These are phyloP conservation scores for Taphrina communis DNA, from an alignment of 1,139 yeast species.

Conservation along the genomic window DNA sequence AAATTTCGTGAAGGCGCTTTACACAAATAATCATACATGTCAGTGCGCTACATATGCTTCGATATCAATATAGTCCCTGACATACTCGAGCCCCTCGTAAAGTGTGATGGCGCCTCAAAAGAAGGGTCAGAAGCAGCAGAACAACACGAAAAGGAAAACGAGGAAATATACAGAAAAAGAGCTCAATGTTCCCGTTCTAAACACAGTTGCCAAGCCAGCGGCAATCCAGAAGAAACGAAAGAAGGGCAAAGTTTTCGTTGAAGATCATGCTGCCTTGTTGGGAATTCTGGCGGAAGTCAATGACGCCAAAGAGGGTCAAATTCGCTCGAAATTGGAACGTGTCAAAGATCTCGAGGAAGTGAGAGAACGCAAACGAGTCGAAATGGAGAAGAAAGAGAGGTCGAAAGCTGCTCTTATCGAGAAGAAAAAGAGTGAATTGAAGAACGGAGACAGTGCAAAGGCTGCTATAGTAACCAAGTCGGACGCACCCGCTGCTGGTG, in stretches of 20 bases:
- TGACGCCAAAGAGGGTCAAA: constrained; percentile 35
- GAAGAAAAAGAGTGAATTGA: constrained; percentile 27
- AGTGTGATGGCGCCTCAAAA: constrained; percentile 31
- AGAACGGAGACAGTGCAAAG: constrained; percentile 1
- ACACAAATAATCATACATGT: too few relatives aligned
- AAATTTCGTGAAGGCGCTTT: not conserved
- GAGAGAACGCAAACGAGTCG: constrained; percentile 34
- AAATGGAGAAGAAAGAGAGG: constrained; percentile 35
- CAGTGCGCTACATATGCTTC: too few relatives aligned
- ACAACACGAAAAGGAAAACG: constrained; percentile 27
- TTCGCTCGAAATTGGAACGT: constrained; percentile 38
- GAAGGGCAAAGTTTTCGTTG: constrained; percentile 38
- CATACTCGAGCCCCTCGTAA: not conserved
- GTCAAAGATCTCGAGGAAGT: constrained; percentile 38
- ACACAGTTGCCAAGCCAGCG: constrained; percentile 38
- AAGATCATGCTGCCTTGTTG: constrained; percentile 29
- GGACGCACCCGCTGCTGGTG: not conserved
- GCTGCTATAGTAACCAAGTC: not conserved
- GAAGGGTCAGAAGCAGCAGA: constrained; percentile 34
- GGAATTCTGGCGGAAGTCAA: constrained; percentile 39
- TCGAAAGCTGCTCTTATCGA: constrained; percentile 31
- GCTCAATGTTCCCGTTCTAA: constrained; percentile 26
- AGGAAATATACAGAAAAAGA: constrained; percentile 35
- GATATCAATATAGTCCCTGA: too few relatives aligned
- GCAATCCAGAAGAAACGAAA: constrained; percentile 31